These are phyloP conservation scores for Sphaerulina musiva DNA, from an alignment of 2,329 filamentous ascomycete species.

Conservation along the genomic window DNA sequence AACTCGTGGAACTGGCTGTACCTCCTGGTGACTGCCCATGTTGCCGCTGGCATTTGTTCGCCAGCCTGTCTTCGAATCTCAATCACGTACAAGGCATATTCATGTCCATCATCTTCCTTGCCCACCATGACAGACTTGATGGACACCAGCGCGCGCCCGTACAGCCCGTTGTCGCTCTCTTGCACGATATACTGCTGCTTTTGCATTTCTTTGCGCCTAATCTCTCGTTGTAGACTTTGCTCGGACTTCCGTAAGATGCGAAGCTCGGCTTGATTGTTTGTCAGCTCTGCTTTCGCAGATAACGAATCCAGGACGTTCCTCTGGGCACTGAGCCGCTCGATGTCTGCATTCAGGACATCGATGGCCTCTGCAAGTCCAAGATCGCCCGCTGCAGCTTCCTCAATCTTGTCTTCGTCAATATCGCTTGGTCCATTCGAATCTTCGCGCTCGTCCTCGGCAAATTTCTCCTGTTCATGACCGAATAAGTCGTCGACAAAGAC, in stretches of 20 bases:
- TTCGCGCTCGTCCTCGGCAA: constrained; percentile 77
- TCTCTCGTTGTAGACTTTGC: constrained; percentile 84
- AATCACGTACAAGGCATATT: constrained; percentile 88
- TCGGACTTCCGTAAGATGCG: constrained; percentile 90
- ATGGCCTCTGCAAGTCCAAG: constrained; percentile 91
- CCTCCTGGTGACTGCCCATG: constrained; percentile 84
- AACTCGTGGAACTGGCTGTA: constrained; percentile 97
- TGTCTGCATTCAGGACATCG: constrained; percentile 76
- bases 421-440: constrained; percentile 57
- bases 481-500: constrained; percentile 93
- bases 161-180: constrained; percentile 95
- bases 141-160: constrained; percentile 78
- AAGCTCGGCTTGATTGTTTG: constrained; percentile 90
- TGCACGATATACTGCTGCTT: constrained; percentile 95
- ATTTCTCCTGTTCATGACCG: constrained; percentile 81
- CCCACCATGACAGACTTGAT: constrained; percentile 93
- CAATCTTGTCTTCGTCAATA: constrained; percentile 71
- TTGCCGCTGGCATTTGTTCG: constrained; percentile 93
- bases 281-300: constrained; percentile 88
- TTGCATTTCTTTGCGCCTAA: constrained; percentile 89
- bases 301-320: constrained; percentile 87
- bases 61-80: constrained; percentile 86
- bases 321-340: constrained; percentile 80
- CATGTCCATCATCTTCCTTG: constrained; percentile 82
- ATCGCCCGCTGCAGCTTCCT: constrained; percentile 90